Evolutionary conservation across 768 basidiomycete species (phyloP).

Genomic region (Tulasnella sp.): DNA sequence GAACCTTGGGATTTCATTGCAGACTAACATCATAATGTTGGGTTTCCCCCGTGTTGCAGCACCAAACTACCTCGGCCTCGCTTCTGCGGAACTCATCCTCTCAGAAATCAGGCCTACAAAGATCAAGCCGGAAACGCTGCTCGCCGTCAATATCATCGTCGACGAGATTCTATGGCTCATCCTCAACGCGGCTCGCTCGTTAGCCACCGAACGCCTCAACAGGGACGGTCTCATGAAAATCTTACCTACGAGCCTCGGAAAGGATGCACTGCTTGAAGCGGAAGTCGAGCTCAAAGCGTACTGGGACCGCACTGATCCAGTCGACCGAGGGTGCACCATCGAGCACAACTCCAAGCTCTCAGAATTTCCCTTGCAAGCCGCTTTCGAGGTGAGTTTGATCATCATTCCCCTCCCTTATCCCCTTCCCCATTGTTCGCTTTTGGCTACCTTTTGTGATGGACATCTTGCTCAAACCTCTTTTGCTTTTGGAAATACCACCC

Average conservation of each 20-base stretch:
- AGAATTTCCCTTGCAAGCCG: conserved; percentile 63
- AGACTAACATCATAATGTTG: not conserved
- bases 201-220: conserved; percentile 67
- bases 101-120: conserved; percentile 90
- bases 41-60: conserved; percentile 30
- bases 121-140: conserved; percentile 69
- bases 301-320: conserved; percentile 59
- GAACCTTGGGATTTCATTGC: not conserved
- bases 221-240: conserved; percentile 55
- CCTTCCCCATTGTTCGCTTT: conserved; percentile 7
- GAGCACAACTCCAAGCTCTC: conserved; percentile 44
- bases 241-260: conserved; percentile 73
- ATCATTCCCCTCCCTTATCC: conserved; percentile 22
- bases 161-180: conserved; percentile 78
- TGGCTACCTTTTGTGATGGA: not conserved
- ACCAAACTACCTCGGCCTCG: conserved; percentile 70
- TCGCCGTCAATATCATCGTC: conserved; percentile 67
- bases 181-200: conserved; percentile 55
- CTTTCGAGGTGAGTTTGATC: conserved; percentile 54
- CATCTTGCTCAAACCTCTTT: not conserved
- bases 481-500: not conserved
- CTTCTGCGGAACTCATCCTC: conserved; percentile 84
- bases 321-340: conserved; percentile 12
- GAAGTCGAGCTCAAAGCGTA: conserved; percentile 88
- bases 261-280: conserved; percentile 86